Percentiles rank a stretch among this genome's conserved stretches.
Evolutionary conservation across 106 monocot genomes (phyloP).

Genomic region (Dendrobium catenatum): DNA sequence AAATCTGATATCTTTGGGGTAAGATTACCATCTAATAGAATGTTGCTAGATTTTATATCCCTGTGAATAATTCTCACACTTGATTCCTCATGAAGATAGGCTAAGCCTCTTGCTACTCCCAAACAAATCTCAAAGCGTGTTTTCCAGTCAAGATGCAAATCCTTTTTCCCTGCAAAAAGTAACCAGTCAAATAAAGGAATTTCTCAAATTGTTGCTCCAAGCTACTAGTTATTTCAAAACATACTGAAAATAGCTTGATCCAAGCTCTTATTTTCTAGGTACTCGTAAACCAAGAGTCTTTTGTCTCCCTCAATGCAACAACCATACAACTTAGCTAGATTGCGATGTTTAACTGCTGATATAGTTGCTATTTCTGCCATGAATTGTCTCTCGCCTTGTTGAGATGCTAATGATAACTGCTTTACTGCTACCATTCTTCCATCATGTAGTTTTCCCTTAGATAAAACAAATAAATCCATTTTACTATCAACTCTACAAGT

Average conservation of each 20-base stretch:
- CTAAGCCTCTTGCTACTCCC: conserved; percentile 64
- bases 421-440: conserved; percentile 83
- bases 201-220: not conserved
- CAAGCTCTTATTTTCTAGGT: conserved; percentile 68
- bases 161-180: conserved; percentile 35
- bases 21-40: conserved; percentile 67
- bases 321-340: conserved; percentile 73
- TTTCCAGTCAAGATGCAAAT: conserved; percentile 49
- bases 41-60: conserved; percentile 72
- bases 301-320: conserved; percentile 77
- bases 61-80: conserved; percentile 62
- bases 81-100: conserved; percentile 11
- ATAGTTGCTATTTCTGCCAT: conserved; percentile 82
- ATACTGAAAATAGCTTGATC: conserved; percentile 83
- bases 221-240: not conserved
- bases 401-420: conserved; percentile 60
- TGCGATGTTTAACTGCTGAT: conserved; percentile 79
- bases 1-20: conserved; percentile 77
- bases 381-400: conserved; percentile 78
- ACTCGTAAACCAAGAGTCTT: conserved; percentile 74
- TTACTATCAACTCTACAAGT: too few relatives aligned
- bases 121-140: conserved; percentile 70
- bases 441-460: conserved; percentile 68
- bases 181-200: not conserved
- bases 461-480: conserved; percentile 6